Conservation (phyloP, 2,329 filamentous ascomycete species). For the Diaporthe helianthi region DNA sequence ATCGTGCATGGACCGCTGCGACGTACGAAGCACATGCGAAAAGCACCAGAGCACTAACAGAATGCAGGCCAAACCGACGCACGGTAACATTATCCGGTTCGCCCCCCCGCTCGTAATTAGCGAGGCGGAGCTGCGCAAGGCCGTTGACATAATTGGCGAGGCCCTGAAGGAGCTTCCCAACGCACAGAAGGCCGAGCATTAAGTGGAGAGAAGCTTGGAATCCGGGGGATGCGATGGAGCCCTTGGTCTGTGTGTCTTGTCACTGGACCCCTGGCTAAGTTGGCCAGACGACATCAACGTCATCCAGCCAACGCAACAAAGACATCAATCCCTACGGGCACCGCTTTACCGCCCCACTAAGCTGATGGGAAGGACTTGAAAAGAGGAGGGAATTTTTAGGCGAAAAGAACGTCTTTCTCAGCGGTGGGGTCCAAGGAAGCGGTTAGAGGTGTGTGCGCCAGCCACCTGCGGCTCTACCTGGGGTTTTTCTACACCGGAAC, state of each 20-base stretch:
- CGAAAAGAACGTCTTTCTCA: slow-evolving; percentile 34
- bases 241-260: slow-evolving; percentile 10
- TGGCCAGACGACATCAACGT: slow-evolving; percentile 15
- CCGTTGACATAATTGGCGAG: slow-evolving; percentile 80
- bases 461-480: slow-evolving; percentile 27
- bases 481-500: not conserved
- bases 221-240: slow-evolving; percentile 21
- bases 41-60: slow-evolving; percentile 36
- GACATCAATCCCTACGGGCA: slow-evolving; percentile 28
- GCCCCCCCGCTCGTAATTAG: slow-evolving; percentile 96
- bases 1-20: slow-evolving; percentile 31
- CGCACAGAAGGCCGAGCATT: slow-evolving; percentile 55
- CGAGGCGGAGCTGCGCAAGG: slow-evolving; percentile 81
- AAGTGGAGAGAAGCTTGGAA: slow-evolving; percentile 27
- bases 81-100: slow-evolving; percentile 97
- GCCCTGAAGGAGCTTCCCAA: slow-evolving; percentile 82
- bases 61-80: slow-evolving; percentile 90
- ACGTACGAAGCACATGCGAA: slow-evolving; percentile 21
- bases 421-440: slow-evolving; percentile 29
- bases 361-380: slow-evolving; percentile 36
- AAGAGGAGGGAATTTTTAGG: slow-evolving; percentile 31
- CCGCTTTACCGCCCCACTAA: slow-evolving; percentile 32
- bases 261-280: slow-evolving; percentile 5
- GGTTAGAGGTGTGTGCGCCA: slow-evolving; percentile 24
- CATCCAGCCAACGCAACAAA: slow-evolving; percentile 2